Percentiles rank a stretch among this genome's conserved stretches.
Evolutionary conservation across 164 flowering plant genomes (phyloP).

Genomic region (Kingdonia uniflora): DNA sequence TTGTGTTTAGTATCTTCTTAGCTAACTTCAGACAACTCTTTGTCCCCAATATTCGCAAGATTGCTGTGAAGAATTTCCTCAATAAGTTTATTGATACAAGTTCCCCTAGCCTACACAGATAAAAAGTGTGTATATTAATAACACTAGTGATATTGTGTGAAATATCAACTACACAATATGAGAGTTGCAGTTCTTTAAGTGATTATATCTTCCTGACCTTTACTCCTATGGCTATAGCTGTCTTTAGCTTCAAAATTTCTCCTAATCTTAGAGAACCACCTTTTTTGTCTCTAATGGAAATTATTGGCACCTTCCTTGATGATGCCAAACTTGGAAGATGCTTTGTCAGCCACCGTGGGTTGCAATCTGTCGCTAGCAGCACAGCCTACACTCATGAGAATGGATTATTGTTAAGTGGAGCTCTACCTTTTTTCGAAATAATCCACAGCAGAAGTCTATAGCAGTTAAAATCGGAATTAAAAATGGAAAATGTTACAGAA

Average conservation of each 20-base stretch:
- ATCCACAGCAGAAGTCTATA: too few species aligned
- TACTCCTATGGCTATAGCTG: constrained; percentile 76
- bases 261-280: constrained; percentile 70
- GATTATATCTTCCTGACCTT: constrained; percentile 33
- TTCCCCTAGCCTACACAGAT: constrained; percentile 42
- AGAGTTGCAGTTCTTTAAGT: neutral
- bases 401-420: too few species aligned
- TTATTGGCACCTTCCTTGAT: constrained; percentile 60
- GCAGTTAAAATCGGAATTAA: too few species aligned
- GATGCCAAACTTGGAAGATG: constrained; percentile 66
- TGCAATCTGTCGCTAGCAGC: constrained; percentile 69
- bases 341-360: constrained; percentile 56
- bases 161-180: neutral
- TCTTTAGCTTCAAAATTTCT: constrained; percentile 62
- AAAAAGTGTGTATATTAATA: neutral
- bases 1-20: neutral
- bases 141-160: neutral
- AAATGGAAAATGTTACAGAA: too few species aligned
- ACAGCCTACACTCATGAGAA: constrained; percentile 37
- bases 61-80: constrained; percentile 23
- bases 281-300: constrained; percentile 45
- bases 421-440: too few species aligned
- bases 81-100: constrained; percentile 38
- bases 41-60: neutral
- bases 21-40: constrained; percentile 2